Conservation (phyloP, 73 alveolate genomes). For the Paramecium sexaurelia region DNA sequence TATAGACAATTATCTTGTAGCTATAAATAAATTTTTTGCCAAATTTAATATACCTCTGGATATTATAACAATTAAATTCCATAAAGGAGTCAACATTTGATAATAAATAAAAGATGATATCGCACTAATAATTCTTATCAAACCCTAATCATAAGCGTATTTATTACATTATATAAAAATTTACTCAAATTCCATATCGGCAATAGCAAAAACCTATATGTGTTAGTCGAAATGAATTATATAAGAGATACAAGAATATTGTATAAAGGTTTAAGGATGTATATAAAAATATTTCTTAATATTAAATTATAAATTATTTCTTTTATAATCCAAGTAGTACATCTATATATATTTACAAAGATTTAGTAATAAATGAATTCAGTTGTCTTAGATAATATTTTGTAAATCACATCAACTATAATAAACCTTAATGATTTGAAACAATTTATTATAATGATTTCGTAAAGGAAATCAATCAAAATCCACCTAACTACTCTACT, state of each 20-base stretch:
- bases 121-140: neutral
- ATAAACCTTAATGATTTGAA: neutral
- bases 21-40: neutral
- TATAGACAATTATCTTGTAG: neutral
- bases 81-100: neutral
- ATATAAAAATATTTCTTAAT: neutral
- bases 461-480: neutral
- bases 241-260: neutral
- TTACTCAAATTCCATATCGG: neutral
- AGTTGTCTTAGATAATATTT: neutral
- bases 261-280: neutral
- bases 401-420: neutral
- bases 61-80: neutral
- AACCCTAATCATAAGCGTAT: neutral
- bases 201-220: neutral
- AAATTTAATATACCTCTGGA: neutral
- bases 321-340: neutral
- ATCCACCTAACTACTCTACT: neutral
- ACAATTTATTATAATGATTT: neutral
- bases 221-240: neutral
- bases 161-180: neutral
- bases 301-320: neutral
- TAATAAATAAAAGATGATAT: neutral
- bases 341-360: neutral
- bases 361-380: neutral